Base-by-base conservation (phyloP, 768 basidiomycete genomes). In the Suillus subaureus region DNA sequence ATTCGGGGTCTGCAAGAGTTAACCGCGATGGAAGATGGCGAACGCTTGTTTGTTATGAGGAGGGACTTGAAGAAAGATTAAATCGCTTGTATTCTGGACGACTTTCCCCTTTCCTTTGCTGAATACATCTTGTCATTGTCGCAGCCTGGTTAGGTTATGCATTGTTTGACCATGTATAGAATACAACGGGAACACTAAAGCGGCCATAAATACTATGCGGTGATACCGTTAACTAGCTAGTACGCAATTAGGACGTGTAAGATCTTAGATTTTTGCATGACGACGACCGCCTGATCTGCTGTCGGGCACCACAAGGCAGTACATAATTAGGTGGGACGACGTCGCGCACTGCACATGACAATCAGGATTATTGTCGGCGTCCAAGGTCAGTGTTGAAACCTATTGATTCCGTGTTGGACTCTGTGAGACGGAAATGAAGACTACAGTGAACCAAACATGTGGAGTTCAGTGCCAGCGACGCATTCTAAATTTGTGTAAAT, bases 51-150 rank as follows among this genome's bases (percentile, higher is more conserved):
- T 73, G 82, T 94, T 26, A 81, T 94, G 67, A 83, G 86, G 72
- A 82, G 89, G 75, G 91, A 93, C 47, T 77, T 95, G 76, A 95
- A 95, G 86, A 92, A 91, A 78, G 93, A 95, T 78, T 95, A 73
- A 73, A 63, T 42, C n/a, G 11, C 54, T 47, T 63, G 66, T 65
- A 63, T 56, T 57, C 45, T 37, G 52, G 37, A 57, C 47, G 37
- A 52, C 40, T 28, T 11, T 45, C 8, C 6, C 40, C 35, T 28
- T 8, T 43, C 6, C 6, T 31, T 52, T 18, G 49, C 18, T 43
- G 31, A 55, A n/a, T 55, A n/a, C 11, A 55, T 55, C 13, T 55
- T 54, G 18, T 21, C 2, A 8, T 42, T 43, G n/a, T 16, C 37
- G 39, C 63, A 33, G 26, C 15, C 33, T 28, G 12, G 15, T 43